These are phyloP conservation scores for Neltuma alba DNA, from an alignment of 306 rosid species.

Conservation along the genomic window DNA sequence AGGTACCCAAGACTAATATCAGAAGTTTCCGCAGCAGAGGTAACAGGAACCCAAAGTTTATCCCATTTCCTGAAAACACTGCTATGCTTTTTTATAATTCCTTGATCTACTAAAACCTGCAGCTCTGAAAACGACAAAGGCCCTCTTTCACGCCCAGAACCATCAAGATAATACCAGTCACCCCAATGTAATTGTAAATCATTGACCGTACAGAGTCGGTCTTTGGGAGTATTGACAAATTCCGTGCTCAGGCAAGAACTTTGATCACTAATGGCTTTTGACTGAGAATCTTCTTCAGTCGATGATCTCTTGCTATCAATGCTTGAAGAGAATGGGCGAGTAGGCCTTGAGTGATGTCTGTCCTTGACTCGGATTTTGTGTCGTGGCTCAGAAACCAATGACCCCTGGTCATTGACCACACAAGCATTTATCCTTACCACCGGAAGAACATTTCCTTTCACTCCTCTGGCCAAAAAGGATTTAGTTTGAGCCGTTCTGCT, in stretches of 20 bases:
- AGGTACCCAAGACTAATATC: conserved; percentile 44
- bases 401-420: conserved; percentile 88
- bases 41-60: conserved; percentile 90
- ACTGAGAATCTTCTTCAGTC: conserved; percentile 69
- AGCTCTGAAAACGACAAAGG: conserved; percentile 86
- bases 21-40: conserved; percentile 66
- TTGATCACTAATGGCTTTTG: conserved; percentile 50
- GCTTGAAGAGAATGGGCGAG: conserved; percentile 61
- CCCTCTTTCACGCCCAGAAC: conserved; percentile 94
- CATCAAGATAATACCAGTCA: conserved; percentile 98
- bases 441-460: conserved; percentile 80
- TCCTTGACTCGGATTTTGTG: conserved; percentile 70
- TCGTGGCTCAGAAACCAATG: conserved; percentile 79
- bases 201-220: conserved; percentile 63
- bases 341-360: conserved; percentile 66
- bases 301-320: conserved; percentile 83
- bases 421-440: conserved; percentile 96
- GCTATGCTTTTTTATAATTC: conserved; percentile 64
- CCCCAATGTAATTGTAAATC: conserved; percentile 86
- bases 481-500: conserved; percentile 62
- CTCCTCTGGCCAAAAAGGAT: conserved; percentile 59
- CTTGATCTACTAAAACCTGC: conserved; percentile 79
- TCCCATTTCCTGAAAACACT: conserved; percentile 88
- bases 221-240: conserved; percentile 59
- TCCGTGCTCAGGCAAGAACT: conserved; percentile 52